phyloP scores from a whole-genome alignment of 768 basidiomycete species.

The Pleurotus platypus region DNA sequence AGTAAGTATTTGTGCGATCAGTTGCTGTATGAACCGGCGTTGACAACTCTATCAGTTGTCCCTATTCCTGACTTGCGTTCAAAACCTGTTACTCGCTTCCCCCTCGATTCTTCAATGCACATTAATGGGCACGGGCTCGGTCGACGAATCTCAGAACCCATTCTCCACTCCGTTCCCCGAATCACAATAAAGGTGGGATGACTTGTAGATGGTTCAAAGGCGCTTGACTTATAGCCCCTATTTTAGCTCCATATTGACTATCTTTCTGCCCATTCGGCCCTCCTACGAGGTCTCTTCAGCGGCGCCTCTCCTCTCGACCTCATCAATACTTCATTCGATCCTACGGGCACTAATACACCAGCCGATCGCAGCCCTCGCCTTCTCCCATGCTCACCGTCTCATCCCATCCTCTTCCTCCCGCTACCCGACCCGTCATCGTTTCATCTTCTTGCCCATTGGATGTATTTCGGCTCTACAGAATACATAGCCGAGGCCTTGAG shows the following conservation, averaged over 20 bases:
- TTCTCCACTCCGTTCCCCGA: constrained; percentile 45
- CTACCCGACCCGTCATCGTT: constrained; percentile 73
- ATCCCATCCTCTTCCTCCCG: constrained; percentile 70
- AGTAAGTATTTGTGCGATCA: constrained; percentile 33
- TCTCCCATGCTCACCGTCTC: constrained; percentile 60
- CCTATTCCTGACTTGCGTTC: constrained; percentile 42
- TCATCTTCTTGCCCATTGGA: constrained; percentile 72
- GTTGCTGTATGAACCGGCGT: neutral
- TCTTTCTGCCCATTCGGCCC: constrained; percentile 76
- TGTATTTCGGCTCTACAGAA: constrained; percentile 72
- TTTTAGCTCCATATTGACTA: constrained; percentile 75
- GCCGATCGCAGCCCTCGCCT: constrained; percentile 59
- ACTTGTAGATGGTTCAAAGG: neutral
- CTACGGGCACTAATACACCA: constrained; percentile 36
- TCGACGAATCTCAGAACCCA: constrained; percentile 51
- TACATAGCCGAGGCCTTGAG: constrained; percentile 68
- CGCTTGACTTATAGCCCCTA: neutral
- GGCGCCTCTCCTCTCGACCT: constrained; percentile 63
- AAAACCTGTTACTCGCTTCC: constrained; percentile 23
- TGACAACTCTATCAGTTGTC: constrained; percentile 34
- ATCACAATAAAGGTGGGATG: constrained; percentile 61
- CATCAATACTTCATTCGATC: constrained; percentile 34
- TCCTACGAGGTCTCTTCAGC: constrained; percentile 68
- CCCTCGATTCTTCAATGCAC: constrained; percentile 25
- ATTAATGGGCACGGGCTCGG: constrained; percentile 41